Evolutionary conservation across 1,284 basidiomycete genomes (phyloP).

Genomic region (Apiotrichum mycotoxinovorans): DNA sequence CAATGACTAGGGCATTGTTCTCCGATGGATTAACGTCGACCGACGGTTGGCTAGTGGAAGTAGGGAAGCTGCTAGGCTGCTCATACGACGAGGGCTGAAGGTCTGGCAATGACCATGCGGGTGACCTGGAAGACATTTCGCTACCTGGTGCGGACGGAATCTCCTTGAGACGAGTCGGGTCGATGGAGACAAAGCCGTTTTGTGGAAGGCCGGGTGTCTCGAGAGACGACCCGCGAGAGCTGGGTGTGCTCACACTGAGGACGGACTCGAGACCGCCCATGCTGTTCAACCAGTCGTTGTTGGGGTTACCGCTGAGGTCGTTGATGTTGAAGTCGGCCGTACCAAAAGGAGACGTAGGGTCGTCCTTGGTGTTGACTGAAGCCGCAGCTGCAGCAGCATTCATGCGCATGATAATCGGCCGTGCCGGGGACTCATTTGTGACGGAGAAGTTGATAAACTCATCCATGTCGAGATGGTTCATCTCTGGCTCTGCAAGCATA

Average conservation of each 20-base stretch:
- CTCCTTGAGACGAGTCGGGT: conserved; percentile 18
- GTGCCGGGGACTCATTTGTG: conserved; percentile 5
- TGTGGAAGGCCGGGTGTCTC: conserved; percentile 18
- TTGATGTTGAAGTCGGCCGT: conserved; percentile 7
- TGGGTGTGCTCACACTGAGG: conserved; percentile 7
- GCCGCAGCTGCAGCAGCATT: neutral
- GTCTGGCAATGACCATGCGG: neutral
- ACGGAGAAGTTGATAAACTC: conserved; percentile 20
- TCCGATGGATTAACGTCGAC: neutral
- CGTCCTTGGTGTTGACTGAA: conserved; percentile 1
- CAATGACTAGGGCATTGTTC: neutral
- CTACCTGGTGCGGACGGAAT: neutral
- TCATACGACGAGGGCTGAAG: neutral
- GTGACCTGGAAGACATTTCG: neutral
- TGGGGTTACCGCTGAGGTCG: conserved; percentile 10
- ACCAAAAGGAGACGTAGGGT: conserved; percentile 8
- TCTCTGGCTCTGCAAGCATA: conserved; percentile 5
- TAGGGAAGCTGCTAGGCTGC: neutral
- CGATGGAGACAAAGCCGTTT: conserved; percentile 11
- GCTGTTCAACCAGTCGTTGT: conserved; percentile 11
- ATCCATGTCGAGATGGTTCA: conserved; percentile 13
- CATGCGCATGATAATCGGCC: conserved; percentile 4
- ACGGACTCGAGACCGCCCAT: conserved; percentile 9
- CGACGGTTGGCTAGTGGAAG: neutral
- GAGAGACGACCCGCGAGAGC: conserved; percentile 17